Conservation (phyloP, 164 flowering plant species). For the Dillenia suffruticosa region DNA sequence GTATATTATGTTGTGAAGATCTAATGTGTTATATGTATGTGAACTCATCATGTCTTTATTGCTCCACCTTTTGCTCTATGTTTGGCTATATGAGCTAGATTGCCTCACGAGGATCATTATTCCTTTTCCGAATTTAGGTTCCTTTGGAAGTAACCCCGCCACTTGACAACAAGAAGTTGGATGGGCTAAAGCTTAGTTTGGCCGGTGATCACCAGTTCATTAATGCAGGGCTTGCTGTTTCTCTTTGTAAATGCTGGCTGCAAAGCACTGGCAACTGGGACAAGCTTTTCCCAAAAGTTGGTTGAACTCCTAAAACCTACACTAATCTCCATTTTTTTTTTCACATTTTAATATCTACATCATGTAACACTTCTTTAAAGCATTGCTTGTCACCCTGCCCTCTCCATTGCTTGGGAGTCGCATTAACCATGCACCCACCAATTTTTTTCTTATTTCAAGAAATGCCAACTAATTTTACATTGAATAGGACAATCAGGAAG, state of each 20-base stretch:
- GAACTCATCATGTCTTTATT: no score
- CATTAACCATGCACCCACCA: no score
- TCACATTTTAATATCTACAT: neutral
- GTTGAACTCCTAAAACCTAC: slow-evolving; percentile 12
- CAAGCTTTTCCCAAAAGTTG: slow-evolving; percentile 35
- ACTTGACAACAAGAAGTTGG: slow-evolving; percentile 37
- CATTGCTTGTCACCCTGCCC: no score
- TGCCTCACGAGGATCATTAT: neutral
- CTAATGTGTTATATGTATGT: no score
- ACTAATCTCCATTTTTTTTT: neutral
- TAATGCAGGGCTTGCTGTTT: slow-evolving; percentile 83
- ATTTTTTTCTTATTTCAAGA: no score
- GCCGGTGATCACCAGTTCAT: slow-evolving; percentile 80
- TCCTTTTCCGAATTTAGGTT: slow-evolving; percentile 40
- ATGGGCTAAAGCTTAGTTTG: slow-evolving; percentile 54
- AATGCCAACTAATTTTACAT: no score
- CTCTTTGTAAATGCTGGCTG: slow-evolving; percentile 80
- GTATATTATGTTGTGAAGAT: no score
- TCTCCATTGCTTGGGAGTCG: no score
- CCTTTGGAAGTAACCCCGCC: slow-evolving; percentile 59
- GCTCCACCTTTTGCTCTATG: no score
- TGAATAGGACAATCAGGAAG: slow-evolving; percentile 30
- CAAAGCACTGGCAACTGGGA: slow-evolving; percentile 57
- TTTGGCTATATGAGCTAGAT: no score
- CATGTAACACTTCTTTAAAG: no score